Evolutionary conservation across 2,329 filamentous ascomycete genomes (phyloP), one percentile per base, ranked within the genome.

Genomic region (Alternaria tenuissima): DNA sequence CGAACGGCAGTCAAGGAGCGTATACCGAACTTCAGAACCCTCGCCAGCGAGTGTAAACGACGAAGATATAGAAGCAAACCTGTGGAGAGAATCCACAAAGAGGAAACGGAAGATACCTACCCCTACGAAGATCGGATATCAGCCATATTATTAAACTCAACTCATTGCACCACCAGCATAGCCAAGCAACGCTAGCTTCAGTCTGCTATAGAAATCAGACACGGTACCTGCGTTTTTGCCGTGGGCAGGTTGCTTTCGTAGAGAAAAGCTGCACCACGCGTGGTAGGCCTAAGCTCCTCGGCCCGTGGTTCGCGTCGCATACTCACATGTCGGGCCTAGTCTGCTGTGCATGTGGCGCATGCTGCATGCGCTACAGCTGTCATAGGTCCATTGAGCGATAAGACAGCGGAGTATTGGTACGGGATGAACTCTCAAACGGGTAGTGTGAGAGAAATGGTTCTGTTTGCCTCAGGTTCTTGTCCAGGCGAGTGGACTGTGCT

Each of bases 41-140:
- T 57, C 54, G 54, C 54, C 54, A 57, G 54, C 54, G 54, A 57
- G 54, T 42, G 20, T 43, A 49, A n/a, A 48, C 30, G 32, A 49
- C 11, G 26, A 41, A 34, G 38, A 52, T 43, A 24, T 18, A 52
- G 18, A 36, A 16, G n/a, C 43, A 18, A 1, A 38, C 41, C 14
- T 7, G n/a, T 38, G 28, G 9, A 44, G 14, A 14, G 30, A 42
- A 51, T 42, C 44, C 46, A 57, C 46, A 49, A 28, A 46, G 43
- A 49, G 46, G 20, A 49, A 49, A 38, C 46, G 46, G 46, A 49
- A 38, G 46, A 49, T 38, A 38, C 46, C 46, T 49, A 49, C 14
- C 46, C 46, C 46, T 49, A 49, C 46, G 20, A 49, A 36, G 46
- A 49, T 49, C 46, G 20, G 46, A 39, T 39, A 42, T 30, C 26